Percentiles rank a stretch among this genome's conserved stretches.
These are phyloP conservation scores for Lactarius hengduanensis DNA, from an alignment of 768 basidiomycete genomes.

Conservation along the genomic window DNA sequence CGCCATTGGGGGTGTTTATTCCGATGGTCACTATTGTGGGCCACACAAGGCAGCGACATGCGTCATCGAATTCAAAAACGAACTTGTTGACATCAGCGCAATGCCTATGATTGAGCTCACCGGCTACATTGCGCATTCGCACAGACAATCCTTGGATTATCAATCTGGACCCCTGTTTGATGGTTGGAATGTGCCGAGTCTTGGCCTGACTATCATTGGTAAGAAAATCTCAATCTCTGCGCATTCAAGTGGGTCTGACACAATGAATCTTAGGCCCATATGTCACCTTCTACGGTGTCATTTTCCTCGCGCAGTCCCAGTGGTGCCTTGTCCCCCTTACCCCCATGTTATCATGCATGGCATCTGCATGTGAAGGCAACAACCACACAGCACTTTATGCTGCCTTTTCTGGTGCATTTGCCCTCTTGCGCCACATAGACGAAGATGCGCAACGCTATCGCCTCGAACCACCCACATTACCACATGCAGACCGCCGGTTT, in stretches of 20 bases:
- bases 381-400: background rate
- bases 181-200: conserved; percentile 8
- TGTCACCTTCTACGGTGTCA: background rate
- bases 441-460: background rate
- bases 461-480: background rate
- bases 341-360: background rate
- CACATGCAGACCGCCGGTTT: background rate
- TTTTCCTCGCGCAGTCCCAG: background rate
- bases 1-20: too few species aligned
- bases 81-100: background rate
- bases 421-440: background rate
- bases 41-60: background rate
- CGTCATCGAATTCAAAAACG: background rate
- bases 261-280: background rate
- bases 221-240: background rate
- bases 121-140: background rate
- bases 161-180: background rate
- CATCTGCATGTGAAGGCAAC: background rate
- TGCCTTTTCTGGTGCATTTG: background rate
- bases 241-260: background rate
- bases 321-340: conserved; percentile 3
- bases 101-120: background rate
- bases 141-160: background rate
- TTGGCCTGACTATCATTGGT: conserved; percentile 1
- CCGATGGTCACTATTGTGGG: background rate